Percentiles rank a stretch among this genome's conserved stretches.
These are phyloP conservation scores for Chlorella sp. DNA, from an alignment of 139 green algal genomes.

Conservation along the genomic window DNA sequence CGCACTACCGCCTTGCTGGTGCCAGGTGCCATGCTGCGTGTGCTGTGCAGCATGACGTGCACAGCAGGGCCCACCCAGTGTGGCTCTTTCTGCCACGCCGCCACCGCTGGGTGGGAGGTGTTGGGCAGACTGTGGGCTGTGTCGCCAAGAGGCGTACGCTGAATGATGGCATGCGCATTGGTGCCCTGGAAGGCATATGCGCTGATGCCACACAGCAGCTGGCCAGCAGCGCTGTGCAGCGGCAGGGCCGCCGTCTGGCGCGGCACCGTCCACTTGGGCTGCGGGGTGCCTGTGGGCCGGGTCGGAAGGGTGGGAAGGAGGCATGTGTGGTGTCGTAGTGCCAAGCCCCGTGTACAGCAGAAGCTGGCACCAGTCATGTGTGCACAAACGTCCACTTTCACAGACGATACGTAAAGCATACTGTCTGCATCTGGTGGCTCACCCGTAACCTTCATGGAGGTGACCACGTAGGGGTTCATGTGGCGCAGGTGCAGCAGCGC, in stretches of 20 bases:
- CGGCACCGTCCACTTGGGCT: constrained; percentile 35
- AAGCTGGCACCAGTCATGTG: no score
- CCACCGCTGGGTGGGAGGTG: not conserved
- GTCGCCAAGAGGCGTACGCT: not conserved
- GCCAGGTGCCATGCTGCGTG: not conserved
- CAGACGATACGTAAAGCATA: no score
- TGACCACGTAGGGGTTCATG: constrained; percentile 76
- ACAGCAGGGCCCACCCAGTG: constrained; percentile 34
- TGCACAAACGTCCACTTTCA: no score
- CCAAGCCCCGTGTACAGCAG: no score
- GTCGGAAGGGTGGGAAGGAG: no score
- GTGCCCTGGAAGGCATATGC: constrained; percentile 89
- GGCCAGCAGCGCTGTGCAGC: not conserved
- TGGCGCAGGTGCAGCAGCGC: constrained; percentile 74
- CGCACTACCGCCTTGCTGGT: not conserved
- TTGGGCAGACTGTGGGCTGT: not conserved
- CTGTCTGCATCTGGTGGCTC: not conserved
- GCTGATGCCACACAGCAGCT: constrained; percentile 60
- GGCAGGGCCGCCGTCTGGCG: constrained; percentile 7
- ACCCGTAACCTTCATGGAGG: constrained; percentile 38
- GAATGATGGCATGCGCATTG: constrained; percentile 74
- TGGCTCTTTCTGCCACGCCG: constrained; percentile 16
- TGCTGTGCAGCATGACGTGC: constrained; percentile 36
- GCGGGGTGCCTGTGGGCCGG: not conserved
- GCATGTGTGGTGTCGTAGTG: no score